Conservation (phyloP, 2,329 filamentous ascomycete species). For the Ophiostoma perfectum region DNA sequence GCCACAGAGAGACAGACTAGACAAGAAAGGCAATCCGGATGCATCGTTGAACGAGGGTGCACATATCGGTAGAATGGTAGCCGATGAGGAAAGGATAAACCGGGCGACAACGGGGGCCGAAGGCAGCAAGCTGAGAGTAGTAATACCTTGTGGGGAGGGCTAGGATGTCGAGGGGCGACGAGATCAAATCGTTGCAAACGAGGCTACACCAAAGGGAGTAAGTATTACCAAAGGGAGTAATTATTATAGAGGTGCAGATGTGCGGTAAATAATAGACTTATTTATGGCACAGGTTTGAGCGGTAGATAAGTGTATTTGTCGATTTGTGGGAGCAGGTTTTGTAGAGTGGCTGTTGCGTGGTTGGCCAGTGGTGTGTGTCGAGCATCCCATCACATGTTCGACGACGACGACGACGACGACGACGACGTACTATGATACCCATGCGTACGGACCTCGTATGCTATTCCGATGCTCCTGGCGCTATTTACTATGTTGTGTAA, state of each 20-base stretch:
- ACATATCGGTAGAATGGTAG: conserved; percentile 2
- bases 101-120: neutral
- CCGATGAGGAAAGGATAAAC: neutral
- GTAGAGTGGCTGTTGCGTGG: too few species aligned
- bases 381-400: too few species aligned
- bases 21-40: neutral
- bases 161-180: neutral
- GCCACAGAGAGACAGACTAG: neutral
- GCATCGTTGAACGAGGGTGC: neutral
- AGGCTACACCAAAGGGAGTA: conserved; percentile 7
- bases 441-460: too few species aligned
- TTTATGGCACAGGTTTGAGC: neutral
- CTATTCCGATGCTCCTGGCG: too few species aligned
- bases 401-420: too few species aligned
- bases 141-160: neutral
- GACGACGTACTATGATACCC: too few species aligned
- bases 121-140: neutral
- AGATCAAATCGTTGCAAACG: neutral
- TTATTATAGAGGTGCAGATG: conserved; percentile 4
- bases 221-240: conserved; percentile 1
- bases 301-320: too few species aligned
- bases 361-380: too few species aligned
- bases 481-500: too few species aligned
- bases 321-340: too few species aligned
- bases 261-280: neutral